These are phyloP conservation scores for Vaccinium corymbosum DNA, from an alignment of 148 eudicot species.

Conservation along the genomic window DNA sequence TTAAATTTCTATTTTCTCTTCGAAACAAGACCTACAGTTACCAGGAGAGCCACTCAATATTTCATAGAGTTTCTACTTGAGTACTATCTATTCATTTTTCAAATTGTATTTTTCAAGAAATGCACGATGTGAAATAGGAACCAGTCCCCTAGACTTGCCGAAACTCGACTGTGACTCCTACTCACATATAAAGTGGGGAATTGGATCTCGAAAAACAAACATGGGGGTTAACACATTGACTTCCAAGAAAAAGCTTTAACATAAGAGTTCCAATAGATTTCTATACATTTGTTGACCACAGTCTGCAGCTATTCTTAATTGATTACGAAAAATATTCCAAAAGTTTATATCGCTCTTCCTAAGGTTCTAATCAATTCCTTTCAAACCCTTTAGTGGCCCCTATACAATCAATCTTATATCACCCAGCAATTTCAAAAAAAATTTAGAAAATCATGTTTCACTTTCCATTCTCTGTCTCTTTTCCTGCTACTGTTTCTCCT, in stretches of 20 bases:
- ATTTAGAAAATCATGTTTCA: background rate
- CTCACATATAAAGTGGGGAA: background rate
- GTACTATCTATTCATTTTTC: background rate
- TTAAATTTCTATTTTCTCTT: background rate
- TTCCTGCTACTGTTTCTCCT: background rate
- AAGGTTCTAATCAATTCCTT: background rate
- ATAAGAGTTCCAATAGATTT: background rate
- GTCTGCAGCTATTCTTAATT: background rate
- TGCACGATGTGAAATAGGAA: background rate
- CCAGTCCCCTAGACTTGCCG: background rate
- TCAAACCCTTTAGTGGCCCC: background rate
- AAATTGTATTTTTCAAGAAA: background rate
- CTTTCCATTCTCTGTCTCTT: background rate
- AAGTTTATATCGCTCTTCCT: background rate
- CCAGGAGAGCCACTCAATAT: background rate
- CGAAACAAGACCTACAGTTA: background rate
- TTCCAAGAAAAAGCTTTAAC: background rate
- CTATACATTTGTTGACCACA: background rate
- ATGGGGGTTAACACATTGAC: background rate
- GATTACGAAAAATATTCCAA: background rate
- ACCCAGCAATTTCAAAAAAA: background rate
- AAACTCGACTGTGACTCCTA: background rate
- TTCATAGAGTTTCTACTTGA: background rate
- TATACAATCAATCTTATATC: background rate
- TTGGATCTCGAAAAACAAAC: background rate